Percentiles rank a stretch among this genome's conserved stretches.
Conservation (phyloP, 2,329 filamentous ascomycete species). For the Ceratocystis cubensis region DNA sequence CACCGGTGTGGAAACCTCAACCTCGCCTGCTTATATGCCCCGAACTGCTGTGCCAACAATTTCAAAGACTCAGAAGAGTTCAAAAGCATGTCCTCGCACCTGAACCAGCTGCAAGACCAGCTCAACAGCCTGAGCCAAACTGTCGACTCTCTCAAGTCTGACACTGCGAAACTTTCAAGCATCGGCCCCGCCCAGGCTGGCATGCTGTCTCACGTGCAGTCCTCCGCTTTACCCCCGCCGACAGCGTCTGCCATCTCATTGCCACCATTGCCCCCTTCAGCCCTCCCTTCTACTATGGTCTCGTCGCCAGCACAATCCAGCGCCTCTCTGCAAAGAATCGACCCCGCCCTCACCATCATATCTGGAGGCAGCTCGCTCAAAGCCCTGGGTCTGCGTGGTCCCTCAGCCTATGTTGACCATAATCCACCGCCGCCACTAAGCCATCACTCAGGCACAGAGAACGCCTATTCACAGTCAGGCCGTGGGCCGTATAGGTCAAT, state of each 20-base stretch:
- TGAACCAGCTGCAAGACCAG: slow-evolving; percentile 67
- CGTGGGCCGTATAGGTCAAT: slow-evolving; percentile 16
- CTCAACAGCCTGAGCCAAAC: slow-evolving; percentile 64
- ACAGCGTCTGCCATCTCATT: slow-evolving; percentile 8
- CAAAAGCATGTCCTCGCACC: slow-evolving; percentile 63
- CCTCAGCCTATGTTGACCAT: slow-evolving; percentile 13
- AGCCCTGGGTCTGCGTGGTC: slow-evolving; percentile 11
- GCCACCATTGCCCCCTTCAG: slow-evolving; percentile 11
- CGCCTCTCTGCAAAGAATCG: slow-evolving; percentile 20
- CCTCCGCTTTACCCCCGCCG: slow-evolving; percentile 12
- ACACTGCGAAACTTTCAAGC: slow-evolving; percentile 33
- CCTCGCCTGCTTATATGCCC: slow-evolving; percentile 51
- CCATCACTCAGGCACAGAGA: slow-evolving; percentile 19
- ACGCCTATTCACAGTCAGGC: slow-evolving; percentile 18
- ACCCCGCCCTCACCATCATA: slow-evolving; percentile 18
- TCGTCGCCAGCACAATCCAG: slow-evolving; percentile 19
- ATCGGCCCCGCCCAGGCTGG: background rate
- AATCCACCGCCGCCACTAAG: slow-evolving; percentile 16
- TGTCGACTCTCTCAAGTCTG: slow-evolving; percentile 53
- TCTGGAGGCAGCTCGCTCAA: slow-evolving; percentile 18
- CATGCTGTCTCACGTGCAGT: slow-evolving; percentile 7
- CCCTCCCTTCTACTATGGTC: slow-evolving; percentile 9
- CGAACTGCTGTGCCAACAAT: slow-evolving; percentile 57
- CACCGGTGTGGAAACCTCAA: slow-evolving; percentile 57
- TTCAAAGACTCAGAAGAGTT: slow-evolving; percentile 93